Conservation (phyloP, 495 filamentous ascomycete genomes). For the Penicillium ucsense region DNA sequence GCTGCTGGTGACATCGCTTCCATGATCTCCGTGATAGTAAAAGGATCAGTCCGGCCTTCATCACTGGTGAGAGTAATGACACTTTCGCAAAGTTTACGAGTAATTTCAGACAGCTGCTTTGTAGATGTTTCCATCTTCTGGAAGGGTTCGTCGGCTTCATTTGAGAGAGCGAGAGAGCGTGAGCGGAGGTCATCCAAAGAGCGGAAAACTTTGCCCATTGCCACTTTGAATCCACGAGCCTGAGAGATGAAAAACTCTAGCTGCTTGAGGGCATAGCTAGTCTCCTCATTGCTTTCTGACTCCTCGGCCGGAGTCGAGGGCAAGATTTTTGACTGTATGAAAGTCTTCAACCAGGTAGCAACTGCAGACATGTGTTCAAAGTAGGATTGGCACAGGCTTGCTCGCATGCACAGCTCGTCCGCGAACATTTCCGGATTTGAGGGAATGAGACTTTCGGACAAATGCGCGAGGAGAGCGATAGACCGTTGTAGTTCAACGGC, state of each 20-base stretch:
- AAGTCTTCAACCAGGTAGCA: conserved; percentile 49
- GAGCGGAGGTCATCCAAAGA: conserved; percentile 69
- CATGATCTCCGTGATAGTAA: conserved; percentile 56
- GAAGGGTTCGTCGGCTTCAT: conserved; percentile 44
- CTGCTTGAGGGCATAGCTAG: conserved; percentile 57
- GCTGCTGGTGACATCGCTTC: conserved; percentile 44
- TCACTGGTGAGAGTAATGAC: conserved; percentile 57
- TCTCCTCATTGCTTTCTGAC: conserved; percentile 40
- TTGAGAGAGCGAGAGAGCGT: conserved; percentile 62
- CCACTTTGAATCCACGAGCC: conserved; percentile 74
- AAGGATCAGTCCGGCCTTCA: conserved; percentile 60
- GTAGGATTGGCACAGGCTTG: conserved; percentile 72
- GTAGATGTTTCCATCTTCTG: conserved; percentile 53
- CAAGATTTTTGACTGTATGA: conserved; percentile 49
- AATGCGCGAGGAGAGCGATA: conserved; percentile 76
- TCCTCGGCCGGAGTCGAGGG: conserved; percentile 32
- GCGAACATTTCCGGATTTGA: conserved; percentile 66
- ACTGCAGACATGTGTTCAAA: conserved; percentile 67
- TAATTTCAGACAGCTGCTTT: conserved; percentile 55
- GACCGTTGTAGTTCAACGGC: conserved; percentile 66
- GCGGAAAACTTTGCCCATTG: conserved; percentile 67
- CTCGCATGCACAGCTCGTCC: conserved; percentile 63
- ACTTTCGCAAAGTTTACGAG: conserved; percentile 55
- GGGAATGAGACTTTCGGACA: conserved; percentile 70
- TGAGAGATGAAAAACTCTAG: conserved; percentile 62